phyloP scores from a whole-genome alignment of 2,329 filamentous ascomycete species.

The Lasiodiplodia gonubiensis region DNA sequence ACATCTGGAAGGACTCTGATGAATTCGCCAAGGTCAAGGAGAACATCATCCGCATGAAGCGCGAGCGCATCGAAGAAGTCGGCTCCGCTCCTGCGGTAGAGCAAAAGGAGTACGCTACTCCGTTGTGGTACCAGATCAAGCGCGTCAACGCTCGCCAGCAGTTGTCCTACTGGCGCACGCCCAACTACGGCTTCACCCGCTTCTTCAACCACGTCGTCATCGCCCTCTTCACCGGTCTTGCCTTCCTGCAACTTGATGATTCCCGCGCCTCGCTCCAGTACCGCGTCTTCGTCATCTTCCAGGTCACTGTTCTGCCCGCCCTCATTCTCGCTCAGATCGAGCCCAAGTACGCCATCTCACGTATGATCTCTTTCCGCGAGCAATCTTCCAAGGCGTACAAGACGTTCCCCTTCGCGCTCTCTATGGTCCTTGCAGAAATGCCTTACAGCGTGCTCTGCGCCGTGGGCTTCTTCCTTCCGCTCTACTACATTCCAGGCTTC shows the following conservation, averaged over 20 bases:
- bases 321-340: conserved; percentile 85
- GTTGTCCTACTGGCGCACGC: conserved; percentile 81
- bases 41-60: conserved; percentile 70
- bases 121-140: conserved; percentile 77
- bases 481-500: conserved; percentile 86
- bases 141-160: conserved; percentile 75
- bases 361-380: conserved; percentile 85
- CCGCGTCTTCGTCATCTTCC: conserved; percentile 88
- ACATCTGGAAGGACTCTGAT: conserved; percentile 76
- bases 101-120: conserved; percentile 82
- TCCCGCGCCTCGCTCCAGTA: conserved; percentile 80
- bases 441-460: conserved; percentile 84
- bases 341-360: conserved; percentile 79
- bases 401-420: conserved; percentile 75
- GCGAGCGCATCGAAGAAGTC: conserved; percentile 59
- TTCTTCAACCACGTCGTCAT: conserved; percentile 85
- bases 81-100: conserved; percentile 51
- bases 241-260: conserved; percentile 78
- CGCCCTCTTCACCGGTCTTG: conserved; percentile 77
- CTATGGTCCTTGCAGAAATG: conserved; percentile 82
- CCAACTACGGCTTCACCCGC: conserved; percentile 87
- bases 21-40: conserved; percentile 72
- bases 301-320: conserved; percentile 81
- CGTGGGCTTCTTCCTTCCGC: conserved; percentile 77
- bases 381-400: conserved; percentile 86